Conservation (phyloP, 495 filamentous ascomycete species). For the Peziza echinospora region DNA sequence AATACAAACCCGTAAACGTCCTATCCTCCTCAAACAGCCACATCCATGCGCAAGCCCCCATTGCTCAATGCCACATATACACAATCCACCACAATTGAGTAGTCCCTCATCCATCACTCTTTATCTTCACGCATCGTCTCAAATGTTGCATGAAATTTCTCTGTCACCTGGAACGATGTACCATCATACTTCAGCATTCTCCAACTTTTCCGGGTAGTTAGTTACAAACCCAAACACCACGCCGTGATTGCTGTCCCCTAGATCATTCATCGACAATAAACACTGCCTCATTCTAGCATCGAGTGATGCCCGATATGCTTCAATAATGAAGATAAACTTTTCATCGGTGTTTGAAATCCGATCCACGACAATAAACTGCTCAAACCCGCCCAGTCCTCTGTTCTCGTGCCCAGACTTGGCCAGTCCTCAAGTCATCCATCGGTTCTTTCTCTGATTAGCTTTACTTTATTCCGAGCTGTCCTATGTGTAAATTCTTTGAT, state of each 20-base stretch:
- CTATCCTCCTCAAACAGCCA: too few relatives aligned
- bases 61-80: slow-evolving; percentile 4
- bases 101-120: slow-evolving; percentile 6
- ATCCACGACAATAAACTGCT: neutral
- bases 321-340: neutral
- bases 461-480: slow-evolving; percentile 1
- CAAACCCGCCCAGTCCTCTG: neutral
- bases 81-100: slow-evolving; percentile 2
- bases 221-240: slow-evolving; percentile 6
- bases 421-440: too few relatives aligned
- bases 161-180: neutral
- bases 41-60: too few relatives aligned
- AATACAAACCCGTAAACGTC: too few relatives aligned
- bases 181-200: slow-evolving; percentile 6
- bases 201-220: slow-evolving; percentile 4
- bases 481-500: slow-evolving; percentile 4
- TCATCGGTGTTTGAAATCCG: too few relatives aligned
- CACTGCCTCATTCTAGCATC: neutral
- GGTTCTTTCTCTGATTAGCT: slow-evolving; percentile 2
- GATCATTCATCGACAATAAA: slow-evolving; percentile 2
- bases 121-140: neutral
- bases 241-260: slow-evolving; percentile 2
- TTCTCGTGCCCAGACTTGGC: slow-evolving; percentile 1
- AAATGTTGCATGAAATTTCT: neutral
- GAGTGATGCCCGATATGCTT: neutral